A percentile compares a stretch with the other conserved stretches of the same genome.
These are phyloP conservation scores for Pisolithus albus DNA, from an alignment of 768 basidiomycete species.

Conservation along the genomic window DNA sequence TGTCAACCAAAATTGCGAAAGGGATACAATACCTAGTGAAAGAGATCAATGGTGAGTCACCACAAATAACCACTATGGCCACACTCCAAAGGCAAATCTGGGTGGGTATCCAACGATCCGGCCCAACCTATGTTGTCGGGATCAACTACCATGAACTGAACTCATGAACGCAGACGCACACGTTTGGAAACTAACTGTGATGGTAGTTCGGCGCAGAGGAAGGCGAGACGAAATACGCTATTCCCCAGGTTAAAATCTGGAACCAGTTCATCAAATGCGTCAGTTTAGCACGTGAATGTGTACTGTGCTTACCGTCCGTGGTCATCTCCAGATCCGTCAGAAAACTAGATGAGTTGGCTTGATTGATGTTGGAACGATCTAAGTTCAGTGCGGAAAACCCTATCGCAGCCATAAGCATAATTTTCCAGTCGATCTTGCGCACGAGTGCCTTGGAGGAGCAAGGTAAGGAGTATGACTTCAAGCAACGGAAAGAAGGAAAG, in stretches of 20 bases:
- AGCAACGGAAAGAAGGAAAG: neutral
- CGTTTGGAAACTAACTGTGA: slow-evolving; percentile 58
- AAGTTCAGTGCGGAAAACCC: slow-evolving; percentile 53
- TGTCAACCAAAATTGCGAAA: slow-evolving; percentile 49
- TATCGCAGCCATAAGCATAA: slow-evolving; percentile 50
- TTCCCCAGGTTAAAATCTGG: slow-evolving; percentile 53
- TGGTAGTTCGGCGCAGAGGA: slow-evolving; percentile 52
- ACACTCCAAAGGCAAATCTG: slow-evolving; percentile 51
- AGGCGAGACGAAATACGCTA: slow-evolving; percentile 44
- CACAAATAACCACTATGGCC: too few relatives aligned
- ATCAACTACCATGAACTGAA: neutral
- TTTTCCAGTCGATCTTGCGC: slow-evolving; percentile 55
- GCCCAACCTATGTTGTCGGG: slow-evolving; percentile 37
- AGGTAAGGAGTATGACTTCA: neutral
- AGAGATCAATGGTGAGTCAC: neutral
- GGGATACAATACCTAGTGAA: slow-evolving; percentile 34
- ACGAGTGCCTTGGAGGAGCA: slow-evolving; percentile 33
- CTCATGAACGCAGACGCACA: slow-evolving; percentile 22
- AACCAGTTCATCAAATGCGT: neutral
- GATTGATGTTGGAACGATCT: slow-evolving; percentile 46
- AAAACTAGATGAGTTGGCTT: slow-evolving; percentile 55
- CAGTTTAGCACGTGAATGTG: neutral
- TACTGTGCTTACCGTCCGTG: slow-evolving; percentile 32
- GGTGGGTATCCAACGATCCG: slow-evolving; percentile 58
- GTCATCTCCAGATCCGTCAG: slow-evolving; percentile 49